Evolutionary conservation across 768 basidiomycete genomes (phyloP).

Genomic region (Tubosaeta brunneosetosa): DNA sequence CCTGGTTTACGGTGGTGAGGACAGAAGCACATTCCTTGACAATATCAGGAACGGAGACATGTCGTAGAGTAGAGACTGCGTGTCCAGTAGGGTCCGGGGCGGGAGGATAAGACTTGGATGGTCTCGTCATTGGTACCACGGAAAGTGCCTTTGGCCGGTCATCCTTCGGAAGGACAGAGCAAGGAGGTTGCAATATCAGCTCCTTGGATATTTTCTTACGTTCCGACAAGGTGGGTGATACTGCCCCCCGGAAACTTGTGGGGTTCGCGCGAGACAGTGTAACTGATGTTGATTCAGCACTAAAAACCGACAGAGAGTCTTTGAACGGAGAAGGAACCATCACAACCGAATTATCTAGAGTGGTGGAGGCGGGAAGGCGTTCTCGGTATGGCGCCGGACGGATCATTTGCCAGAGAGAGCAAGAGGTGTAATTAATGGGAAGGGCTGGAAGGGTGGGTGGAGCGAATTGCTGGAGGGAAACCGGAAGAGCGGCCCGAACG

Average conservation of each 20-base stretch:
- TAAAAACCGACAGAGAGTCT: constrained; percentile 51
- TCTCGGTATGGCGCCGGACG: constrained; percentile 38
- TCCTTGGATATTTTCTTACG: constrained; percentile 30
- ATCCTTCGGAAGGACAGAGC: constrained; percentile 20
- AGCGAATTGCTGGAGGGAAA: constrained; percentile 20
- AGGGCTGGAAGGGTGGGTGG: constrained; percentile 15
- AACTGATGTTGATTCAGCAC: constrained; percentile 39
- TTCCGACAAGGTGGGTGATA: constrained; percentile 25
- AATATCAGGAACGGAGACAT: constrained; percentile 44
- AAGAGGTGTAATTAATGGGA: constrained; percentile 24
- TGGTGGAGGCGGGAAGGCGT: constrained; percentile 28
- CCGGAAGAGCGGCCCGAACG: constrained; percentile 23
- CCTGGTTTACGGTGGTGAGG: constrained; percentile 42
- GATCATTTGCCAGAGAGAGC: constrained; percentile 40
- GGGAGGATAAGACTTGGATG: constrained; percentile 5
- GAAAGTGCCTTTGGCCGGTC: constrained; percentile 28
- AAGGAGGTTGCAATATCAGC: constrained; percentile 33
- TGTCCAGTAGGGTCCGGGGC: constrained; percentile 14
- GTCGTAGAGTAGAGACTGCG: constrained; percentile 24
- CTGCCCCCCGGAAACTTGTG: constrained; percentile 16
- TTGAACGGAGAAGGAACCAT: constrained; percentile 39
- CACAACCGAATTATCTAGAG: constrained; percentile 24
- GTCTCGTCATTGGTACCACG: constrained; percentile 19
- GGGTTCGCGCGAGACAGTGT: constrained; percentile 23
- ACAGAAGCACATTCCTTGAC: constrained; percentile 46